phyloP scores from a whole-genome alignment of 768 basidiomycete genomes.

The Amanita brunnescens region DNA sequence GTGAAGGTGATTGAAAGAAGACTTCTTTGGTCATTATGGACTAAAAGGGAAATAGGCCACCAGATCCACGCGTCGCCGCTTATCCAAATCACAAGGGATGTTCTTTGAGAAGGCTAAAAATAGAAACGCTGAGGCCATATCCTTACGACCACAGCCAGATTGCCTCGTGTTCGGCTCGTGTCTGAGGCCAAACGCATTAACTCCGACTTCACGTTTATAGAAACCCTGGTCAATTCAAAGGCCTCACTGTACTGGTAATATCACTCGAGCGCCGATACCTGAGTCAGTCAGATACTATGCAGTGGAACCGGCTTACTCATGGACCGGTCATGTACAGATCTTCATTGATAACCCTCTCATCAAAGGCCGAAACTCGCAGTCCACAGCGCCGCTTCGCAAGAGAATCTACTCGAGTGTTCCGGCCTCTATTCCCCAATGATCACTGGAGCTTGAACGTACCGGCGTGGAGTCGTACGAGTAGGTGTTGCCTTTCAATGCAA shows the following conservation, averaged over 20 bases:
- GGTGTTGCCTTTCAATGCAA: too few species aligned
- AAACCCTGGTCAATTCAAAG: background rate
- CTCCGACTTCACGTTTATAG: background rate
- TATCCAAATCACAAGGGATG: background rate
- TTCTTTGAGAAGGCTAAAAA: background rate
- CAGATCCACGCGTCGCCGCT: background rate
- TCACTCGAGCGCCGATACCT: background rate
- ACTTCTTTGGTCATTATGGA: background rate
- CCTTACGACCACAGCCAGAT: background rate
- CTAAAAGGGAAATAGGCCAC: background rate
- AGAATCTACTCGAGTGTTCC: too few species aligned
- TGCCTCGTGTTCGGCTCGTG: background rate
- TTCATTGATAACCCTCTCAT: too few species aligned
- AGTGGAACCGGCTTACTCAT: background rate
- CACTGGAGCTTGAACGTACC: too few species aligned
- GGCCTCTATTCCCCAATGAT: too few species aligned
- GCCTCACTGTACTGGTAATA: background rate
- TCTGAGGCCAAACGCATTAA: background rate
- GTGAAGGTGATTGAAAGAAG: background rate
- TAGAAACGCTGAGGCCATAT: background rate
- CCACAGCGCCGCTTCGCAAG: too few species aligned
- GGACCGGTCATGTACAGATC: background rate
- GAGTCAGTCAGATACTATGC: background rate
- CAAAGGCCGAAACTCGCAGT: too few species aligned
- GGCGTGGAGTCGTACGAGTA: too few species aligned